Conservation (phyloP, 208 protist genomes). For the Trypanosoma congolense region DNA sequence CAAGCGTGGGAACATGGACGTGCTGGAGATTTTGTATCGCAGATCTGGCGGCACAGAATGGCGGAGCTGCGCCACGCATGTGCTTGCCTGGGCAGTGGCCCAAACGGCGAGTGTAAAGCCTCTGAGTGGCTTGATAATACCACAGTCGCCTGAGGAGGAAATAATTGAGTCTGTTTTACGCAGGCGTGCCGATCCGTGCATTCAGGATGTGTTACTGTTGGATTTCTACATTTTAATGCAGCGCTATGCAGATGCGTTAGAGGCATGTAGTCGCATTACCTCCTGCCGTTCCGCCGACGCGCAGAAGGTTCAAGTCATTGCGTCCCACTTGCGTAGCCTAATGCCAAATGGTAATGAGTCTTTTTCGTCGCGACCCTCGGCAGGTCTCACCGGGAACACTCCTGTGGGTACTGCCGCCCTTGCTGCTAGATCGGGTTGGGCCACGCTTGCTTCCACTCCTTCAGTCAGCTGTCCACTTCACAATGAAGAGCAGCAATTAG, state of each 20-base stretch:
- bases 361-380: constrained; percentile 5
- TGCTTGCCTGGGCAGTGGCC: constrained; percentile 47
- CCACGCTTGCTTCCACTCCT: neutral
- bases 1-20: constrained; percentile 26
- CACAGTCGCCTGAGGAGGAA: constrained; percentile 35
- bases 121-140: constrained; percentile 46
- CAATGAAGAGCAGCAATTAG: constrained; percentile 20
- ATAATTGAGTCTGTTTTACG: constrained; percentile 53
- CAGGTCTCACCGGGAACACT: no score
- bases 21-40: constrained; percentile 49
- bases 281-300: constrained; percentile 29
- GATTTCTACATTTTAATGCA: constrained; percentile 64
- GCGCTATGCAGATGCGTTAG: constrained; percentile 61
- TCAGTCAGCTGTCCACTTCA: constrained; percentile 5
- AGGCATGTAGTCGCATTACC: constrained; percentile 36
- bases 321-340: constrained; percentile 55
- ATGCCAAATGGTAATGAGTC: constrained; percentile 29
- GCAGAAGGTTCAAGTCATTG: constrained; percentile 58
- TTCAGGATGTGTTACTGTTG: constrained; percentile 35
- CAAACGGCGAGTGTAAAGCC: constrained; percentile 30
- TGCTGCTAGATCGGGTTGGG: neutral
- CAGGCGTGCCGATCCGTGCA: constrained; percentile 5
- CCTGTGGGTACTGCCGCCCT: neutral
- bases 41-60: constrained; percentile 23
- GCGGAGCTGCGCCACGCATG: constrained; percentile 33